A percentile compares a stretch with the other conserved stretches of the same genome.
Conservation (phyloP, 2,329 filamentous ascomycete species). For the Didymella keratinophila region DNA sequence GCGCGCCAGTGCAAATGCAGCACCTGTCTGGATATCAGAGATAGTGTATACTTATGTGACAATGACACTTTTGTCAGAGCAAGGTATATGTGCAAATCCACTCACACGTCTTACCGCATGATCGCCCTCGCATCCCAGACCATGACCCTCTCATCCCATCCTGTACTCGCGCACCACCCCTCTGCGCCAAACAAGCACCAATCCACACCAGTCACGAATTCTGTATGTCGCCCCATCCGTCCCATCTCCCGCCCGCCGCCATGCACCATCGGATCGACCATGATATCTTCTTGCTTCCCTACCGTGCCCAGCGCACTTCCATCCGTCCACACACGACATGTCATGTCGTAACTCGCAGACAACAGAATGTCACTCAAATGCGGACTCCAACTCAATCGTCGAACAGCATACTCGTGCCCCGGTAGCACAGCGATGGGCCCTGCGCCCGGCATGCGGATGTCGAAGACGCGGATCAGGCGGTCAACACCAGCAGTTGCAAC, state of each 20-base stretch:
- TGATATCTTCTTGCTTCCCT: constrained; percentile 46
- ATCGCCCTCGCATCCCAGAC: constrained; percentile 86
- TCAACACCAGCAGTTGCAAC: constrained; percentile 92
- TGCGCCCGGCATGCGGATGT: constrained; percentile 77
- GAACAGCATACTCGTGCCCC: constrained; percentile 91
- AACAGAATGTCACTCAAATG: constrained; percentile 89
- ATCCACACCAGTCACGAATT: constrained; percentile 95
- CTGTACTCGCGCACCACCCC: constrained; percentile 93
- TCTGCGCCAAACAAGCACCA: constrained; percentile 97
- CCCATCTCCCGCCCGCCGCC: constrained; percentile 75
- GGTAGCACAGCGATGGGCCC: constrained; percentile 77
- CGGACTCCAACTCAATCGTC: constrained; percentile 88
- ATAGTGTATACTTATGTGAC: background rate
- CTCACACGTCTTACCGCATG: constrained; percentile 55
- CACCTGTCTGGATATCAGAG: background rate
- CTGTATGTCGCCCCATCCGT: constrained; percentile 89
- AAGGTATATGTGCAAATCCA: background rate
- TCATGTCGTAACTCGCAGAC: constrained; percentile 97
- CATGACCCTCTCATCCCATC: constrained; percentile 91
- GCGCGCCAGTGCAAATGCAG: background rate
- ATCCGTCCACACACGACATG: constrained; percentile 91
- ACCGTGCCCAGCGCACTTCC: constrained; percentile 62
- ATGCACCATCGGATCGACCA: constrained; percentile 50
- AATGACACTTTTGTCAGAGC: background rate
- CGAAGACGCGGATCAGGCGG: constrained; percentile 84